Percentiles rank a stretch among this genome's conserved stretches.
Conservation (phyloP, 176 grass and related monocot genomes). For the Oryza nivara region DNA sequence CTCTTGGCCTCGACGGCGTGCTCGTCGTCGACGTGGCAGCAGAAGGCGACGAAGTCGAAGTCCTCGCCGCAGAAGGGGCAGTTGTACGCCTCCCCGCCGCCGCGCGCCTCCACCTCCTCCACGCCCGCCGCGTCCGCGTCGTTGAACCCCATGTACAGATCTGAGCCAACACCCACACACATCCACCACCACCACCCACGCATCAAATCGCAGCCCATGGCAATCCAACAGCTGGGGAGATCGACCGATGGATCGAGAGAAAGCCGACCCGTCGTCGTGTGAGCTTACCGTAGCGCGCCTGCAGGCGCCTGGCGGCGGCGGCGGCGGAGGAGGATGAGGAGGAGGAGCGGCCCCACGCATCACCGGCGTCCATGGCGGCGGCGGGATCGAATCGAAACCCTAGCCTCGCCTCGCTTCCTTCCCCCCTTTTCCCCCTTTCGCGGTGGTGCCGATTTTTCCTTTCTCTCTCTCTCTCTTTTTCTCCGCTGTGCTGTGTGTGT, state of each 20-base stretch:
- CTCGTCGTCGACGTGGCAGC: slow-evolving; percentile 89
- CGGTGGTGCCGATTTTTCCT: background rate
- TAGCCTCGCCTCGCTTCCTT: slow-evolving; percentile 17
- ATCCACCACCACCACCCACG: background rate
- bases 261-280: too few species aligned
- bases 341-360: slow-evolving; percentile 68
- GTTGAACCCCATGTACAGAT: slow-evolving; percentile 72
- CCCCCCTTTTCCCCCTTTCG: background rate
- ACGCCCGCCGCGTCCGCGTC: slow-evolving; percentile 54
- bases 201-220: background rate
- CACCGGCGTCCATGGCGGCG: slow-evolving; percentile 47
- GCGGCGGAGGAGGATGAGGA: slow-evolving; percentile 35
- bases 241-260: background rate
- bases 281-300: slow-evolving; percentile 65
- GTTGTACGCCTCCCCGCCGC: slow-evolving; percentile 51
- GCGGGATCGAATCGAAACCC: slow-evolving; percentile 16
- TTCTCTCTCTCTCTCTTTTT: background rate
- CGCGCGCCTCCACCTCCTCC: slow-evolving; percentile 51
- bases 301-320: slow-evolving; percentile 61
- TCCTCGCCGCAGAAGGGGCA: slow-evolving; percentile 87
- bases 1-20: slow-evolving; percentile 74
- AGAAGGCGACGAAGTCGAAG: slow-evolving; percentile 81
- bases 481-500: background rate
- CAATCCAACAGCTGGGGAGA: background rate
- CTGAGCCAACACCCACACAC: slow-evolving; percentile 22